phyloP scores from a whole-genome alignment of 805 yeast genomes.

The Ogataea nakhonphanomensis region DNA sequence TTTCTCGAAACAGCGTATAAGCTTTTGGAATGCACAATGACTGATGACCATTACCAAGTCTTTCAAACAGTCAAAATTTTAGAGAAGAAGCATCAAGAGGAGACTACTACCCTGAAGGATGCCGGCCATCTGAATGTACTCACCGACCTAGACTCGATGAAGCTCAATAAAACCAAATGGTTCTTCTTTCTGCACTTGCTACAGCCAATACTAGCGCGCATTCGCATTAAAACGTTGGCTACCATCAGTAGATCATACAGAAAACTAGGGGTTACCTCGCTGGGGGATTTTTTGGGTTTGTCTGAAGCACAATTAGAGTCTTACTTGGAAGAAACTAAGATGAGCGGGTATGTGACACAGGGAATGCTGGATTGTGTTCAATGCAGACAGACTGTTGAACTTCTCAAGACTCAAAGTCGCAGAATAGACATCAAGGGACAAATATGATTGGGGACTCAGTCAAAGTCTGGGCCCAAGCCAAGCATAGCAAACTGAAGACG shows the following conservation, averaged over 20 bases:
- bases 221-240: slow-evolving; percentile 54
- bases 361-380: slow-evolving; percentile 27
- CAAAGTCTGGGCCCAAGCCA: slow-evolving; percentile 63
- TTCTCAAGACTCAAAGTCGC: slow-evolving; percentile 34
- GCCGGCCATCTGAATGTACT: slow-evolving; percentile 1
- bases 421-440: slow-evolving; percentile 92
- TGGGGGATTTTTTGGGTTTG: slow-evolving; percentile 18
- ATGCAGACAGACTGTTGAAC: slow-evolving; percentile 24
- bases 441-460: slow-evolving; percentile 37
- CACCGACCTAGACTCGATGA: slow-evolving; percentile 17
- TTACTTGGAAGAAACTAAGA: slow-evolving; percentile 42
- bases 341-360: slow-evolving; percentile 31
- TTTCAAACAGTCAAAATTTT: slow-evolving; percentile 37
- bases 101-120: slow-evolving; percentile 1
- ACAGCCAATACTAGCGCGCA: slow-evolving; percentile 53
- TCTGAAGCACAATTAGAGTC: slow-evolving; percentile 37
- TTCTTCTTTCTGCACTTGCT: slow-evolving; percentile 36
- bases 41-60: slow-evolving; percentile 51
- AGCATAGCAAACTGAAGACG: slow-evolving; percentile 69
- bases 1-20: slow-evolving; percentile 34
- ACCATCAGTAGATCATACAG: slow-evolving; percentile 57
- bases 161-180: slow-evolving; percentile 20
- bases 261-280: slow-evolving; percentile 33
- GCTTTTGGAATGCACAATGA: slow-evolving; percentile 33
- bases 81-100: slow-evolving; percentile 32